phyloP scores from a whole-genome alignment of 805 yeast species.

The Wickerhamiella brachini region DNA sequence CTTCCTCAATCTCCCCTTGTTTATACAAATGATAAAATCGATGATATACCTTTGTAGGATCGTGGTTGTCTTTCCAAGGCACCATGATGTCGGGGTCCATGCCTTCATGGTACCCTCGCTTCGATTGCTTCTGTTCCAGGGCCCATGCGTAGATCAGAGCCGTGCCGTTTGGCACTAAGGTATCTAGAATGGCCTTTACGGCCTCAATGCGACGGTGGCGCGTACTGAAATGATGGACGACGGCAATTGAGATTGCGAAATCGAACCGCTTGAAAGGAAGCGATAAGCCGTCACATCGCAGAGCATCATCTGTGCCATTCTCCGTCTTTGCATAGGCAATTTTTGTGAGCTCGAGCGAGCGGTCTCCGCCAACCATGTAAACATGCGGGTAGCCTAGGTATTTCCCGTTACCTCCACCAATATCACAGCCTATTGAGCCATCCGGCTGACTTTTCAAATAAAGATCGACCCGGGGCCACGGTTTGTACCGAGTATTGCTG shows the following conservation, averaged over 20 bases:
- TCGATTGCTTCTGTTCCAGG: conserved; percentile 70
- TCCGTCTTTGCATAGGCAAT: conserved; percentile 48
- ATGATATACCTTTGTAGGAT: conserved; percentile 41
- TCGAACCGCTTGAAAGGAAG: conserved; percentile 46
- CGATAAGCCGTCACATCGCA: conserved; percentile 69
- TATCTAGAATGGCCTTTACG: conserved; percentile 49
- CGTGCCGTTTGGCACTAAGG: conserved; percentile 45
- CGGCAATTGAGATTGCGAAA: conserved; percentile 91
- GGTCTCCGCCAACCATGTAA: conserved; percentile 50
- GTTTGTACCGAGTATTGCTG: conserved; percentile 86
- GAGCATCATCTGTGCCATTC: conserved; percentile 38
- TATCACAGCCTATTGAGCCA: conserved; percentile 72
- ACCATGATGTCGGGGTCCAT: conserved; percentile 89
- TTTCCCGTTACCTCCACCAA: conserved; percentile 97
- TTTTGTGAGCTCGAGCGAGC: conserved; percentile 23
- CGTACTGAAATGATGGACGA: conserved; percentile 89
- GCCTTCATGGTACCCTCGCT: conserved; percentile 84
- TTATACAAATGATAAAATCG: conserved; percentile 81
- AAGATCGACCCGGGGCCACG: conserved; percentile 89
- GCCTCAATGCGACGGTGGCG: conserved; percentile 66
- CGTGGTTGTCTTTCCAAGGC: conserved; percentile 77
- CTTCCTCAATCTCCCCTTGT: conserved; percentile 67
- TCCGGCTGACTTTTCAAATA: conserved; percentile 38
- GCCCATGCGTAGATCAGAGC: conserved; percentile 94
- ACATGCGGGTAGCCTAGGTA: conserved; percentile 63